phyloP scores from a whole-genome alignment of 2,329 filamentous ascomycete genomes.

The Aspergillus intermedius region DNA sequence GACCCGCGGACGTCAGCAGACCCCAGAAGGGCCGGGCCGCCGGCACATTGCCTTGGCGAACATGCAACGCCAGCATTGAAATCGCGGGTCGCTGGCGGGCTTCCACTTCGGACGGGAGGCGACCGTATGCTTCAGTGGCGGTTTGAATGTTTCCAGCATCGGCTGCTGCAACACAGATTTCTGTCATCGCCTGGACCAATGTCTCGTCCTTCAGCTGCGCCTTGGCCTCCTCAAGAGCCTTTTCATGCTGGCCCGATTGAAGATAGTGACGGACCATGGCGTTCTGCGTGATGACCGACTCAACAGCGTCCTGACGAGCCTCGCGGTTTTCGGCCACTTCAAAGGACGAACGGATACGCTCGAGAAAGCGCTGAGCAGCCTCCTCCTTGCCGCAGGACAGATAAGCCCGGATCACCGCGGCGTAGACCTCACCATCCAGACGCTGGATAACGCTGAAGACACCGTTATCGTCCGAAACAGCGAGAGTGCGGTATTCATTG shows the following conservation, averaged over 20 bases:
- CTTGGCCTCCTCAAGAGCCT: slow-evolving; percentile 70
- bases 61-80: slow-evolving; percentile 78
- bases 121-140: slow-evolving; percentile 60
- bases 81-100: slow-evolving; percentile 56
- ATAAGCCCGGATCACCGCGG: slow-evolving; percentile 85
- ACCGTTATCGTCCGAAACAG: slow-evolving; percentile 76
- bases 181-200: slow-evolving; percentile 59
- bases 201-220: slow-evolving; percentile 50
- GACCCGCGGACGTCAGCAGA: slow-evolving; percentile 55
- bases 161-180: slow-evolving; percentile 70
- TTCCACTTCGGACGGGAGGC: slow-evolving; percentile 49
- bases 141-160: slow-evolving; percentile 66
- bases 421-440: slow-evolving; percentile 78
- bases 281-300: slow-evolving; percentile 62
- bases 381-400: slow-evolving; percentile 71
- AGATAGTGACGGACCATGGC: slow-evolving; percentile 77
- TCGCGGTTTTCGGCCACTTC: slow-evolving; percentile 44
- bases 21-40: slow-evolving; percentile 76
- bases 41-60: slow-evolving; percentile 73
- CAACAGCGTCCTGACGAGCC: slow-evolving; percentile 57
- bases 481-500: slow-evolving; percentile 84
- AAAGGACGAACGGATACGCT: slow-evolving; percentile 62
- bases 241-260: slow-evolving; percentile 60
- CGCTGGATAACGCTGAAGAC: slow-evolving; percentile 61
- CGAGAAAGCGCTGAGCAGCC: slow-evolving; percentile 77